Conservation (phyloP, 257 asterid species). For the Dorcoceras hygrometricum region DNA sequence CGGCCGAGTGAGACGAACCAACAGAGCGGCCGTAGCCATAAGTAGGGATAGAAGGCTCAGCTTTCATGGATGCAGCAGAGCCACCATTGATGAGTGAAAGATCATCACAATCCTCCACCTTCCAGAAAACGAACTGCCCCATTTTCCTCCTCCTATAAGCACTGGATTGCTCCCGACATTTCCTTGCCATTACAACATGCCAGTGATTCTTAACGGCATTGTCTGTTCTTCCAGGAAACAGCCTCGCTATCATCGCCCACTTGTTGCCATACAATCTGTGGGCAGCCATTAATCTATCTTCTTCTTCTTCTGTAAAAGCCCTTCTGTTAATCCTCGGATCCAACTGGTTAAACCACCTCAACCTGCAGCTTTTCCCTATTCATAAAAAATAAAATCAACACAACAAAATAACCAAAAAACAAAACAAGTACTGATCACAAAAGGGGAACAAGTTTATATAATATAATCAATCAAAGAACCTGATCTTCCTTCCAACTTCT, state of each 20-base stretch:
- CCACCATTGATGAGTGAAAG: constrained; percentile 4
- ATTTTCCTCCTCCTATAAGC: constrained; percentile 65
- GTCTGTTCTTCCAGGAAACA: constrained; percentile 90
- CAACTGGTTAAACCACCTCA: constrained; percentile 89
- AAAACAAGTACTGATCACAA: not conserved
- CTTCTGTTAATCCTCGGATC: constrained; percentile 81
- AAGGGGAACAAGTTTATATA: not conserved
- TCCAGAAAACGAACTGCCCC: constrained; percentile 52
- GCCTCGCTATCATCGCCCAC: constrained; percentile 91
- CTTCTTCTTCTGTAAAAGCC: constrained; percentile 85
- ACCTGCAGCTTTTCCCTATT: constrained; percentile 78
- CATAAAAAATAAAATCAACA: not conserved
- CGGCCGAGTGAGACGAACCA: constrained; percentile 27
- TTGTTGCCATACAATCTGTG: constrained; percentile 83
- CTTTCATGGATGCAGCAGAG: constrained; percentile 9
- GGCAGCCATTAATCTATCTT: constrained; percentile 87
- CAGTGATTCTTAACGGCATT: constrained; percentile 91
- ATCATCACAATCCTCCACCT: constrained; percentile 28
- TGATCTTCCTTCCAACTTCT: constrained; percentile 75
- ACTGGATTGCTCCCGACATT: constrained; percentile 75
- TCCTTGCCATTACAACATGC: constrained; percentile 92
- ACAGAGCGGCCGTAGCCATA: not conserved
- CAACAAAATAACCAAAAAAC: too few species aligned
- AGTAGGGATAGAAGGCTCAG: constrained; percentile 16
- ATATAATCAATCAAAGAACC: constrained; percentile 37